These are phyloP conservation scores for Oenanthe sinensis DNA, from an alignment of 129 eudicot species.

Conservation along the genomic window DNA sequence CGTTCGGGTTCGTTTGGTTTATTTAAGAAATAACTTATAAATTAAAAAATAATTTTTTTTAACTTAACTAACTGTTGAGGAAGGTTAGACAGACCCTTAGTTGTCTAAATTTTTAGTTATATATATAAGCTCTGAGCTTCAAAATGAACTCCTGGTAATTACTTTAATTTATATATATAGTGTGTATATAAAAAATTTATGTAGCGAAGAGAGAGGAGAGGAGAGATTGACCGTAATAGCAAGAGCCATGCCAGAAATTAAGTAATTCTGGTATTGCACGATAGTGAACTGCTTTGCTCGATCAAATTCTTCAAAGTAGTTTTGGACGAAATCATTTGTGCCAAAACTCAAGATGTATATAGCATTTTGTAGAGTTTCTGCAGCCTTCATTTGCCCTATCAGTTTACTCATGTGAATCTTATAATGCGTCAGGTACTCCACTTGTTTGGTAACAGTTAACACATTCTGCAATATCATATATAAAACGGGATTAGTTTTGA, in stretches of 20 bases:
- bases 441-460: slow-evolving; percentile 45
- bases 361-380: slow-evolving; percentile 31
- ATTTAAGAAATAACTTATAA: no score
- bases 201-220: slow-evolving; percentile 4
- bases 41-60: no score
- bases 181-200: not conserved
- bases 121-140: no score
- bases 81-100: no score
- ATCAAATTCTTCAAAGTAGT: slow-evolving; percentile 37
- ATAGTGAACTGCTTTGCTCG: slow-evolving; percentile 43
- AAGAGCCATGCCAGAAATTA: slow-evolving; percentile 35
- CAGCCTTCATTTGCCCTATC: slow-evolving; percentile 31
- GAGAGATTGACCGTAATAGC: slow-evolving; percentile 35
- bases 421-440: slow-evolving; percentile 50
- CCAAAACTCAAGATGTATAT: slow-evolving; percentile 46
- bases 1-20: no score
- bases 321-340: slow-evolving; percentile 59
- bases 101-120: no score
- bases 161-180: no score
- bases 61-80: no score
- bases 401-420: slow-evolving; percentile 30
- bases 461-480: slow-evolving; percentile 25
- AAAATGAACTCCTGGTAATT: not conserved
- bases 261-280: slow-evolving; percentile 44
- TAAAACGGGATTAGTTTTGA: not conserved